Percentiles rank a stretch among this genome's conserved stretches.
phyloP scores from a whole-genome alignment of 495 filamentous ascomycete species.

The Talaromyces stipitatus region DNA sequence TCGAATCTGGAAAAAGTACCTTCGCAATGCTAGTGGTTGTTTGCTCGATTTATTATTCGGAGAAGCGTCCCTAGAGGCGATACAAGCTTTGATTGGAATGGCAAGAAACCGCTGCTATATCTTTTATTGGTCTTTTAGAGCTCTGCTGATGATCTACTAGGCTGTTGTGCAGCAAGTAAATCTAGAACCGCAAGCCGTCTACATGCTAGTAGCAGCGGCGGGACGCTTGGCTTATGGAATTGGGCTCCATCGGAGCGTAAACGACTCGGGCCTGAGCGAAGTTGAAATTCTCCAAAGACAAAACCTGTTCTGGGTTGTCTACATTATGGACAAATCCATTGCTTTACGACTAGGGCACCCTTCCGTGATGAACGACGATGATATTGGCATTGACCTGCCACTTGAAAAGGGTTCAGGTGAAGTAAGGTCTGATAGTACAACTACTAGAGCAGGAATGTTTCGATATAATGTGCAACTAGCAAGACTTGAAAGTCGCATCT shows the following conservation, averaged over 20 bases:
- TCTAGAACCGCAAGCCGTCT: not conserved
- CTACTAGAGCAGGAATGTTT: not conserved
- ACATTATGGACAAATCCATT: slow-evolving; percentile 5
- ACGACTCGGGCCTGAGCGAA: not conserved
- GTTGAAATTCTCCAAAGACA: not conserved
- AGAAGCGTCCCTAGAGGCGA: not conserved
- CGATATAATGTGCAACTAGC: not conserved
- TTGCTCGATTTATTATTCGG: not conserved
- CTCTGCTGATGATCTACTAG: not conserved
- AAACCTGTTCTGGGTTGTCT: slow-evolving; percentile 8
- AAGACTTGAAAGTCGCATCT: not conserved
- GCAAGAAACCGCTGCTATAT: not conserved
- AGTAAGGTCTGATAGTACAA: not conserved
- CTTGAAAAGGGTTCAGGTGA: not conserved
- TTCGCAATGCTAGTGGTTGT: not conserved
- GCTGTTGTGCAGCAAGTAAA: not conserved
- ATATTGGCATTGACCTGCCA: not conserved
- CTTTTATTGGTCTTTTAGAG: not conserved
- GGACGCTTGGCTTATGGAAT: not conserved
- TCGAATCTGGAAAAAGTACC: not conserved
- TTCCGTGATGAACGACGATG: not conserved
- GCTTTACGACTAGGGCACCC: slow-evolving; percentile 5
- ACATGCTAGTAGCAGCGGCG: not conserved
- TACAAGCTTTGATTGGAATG: not conserved
- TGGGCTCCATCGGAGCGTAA: not conserved